phyloP scores from a whole-genome alignment of 495 filamentous ascomycete genomes.

The Stereocaulon alpinum region DNA sequence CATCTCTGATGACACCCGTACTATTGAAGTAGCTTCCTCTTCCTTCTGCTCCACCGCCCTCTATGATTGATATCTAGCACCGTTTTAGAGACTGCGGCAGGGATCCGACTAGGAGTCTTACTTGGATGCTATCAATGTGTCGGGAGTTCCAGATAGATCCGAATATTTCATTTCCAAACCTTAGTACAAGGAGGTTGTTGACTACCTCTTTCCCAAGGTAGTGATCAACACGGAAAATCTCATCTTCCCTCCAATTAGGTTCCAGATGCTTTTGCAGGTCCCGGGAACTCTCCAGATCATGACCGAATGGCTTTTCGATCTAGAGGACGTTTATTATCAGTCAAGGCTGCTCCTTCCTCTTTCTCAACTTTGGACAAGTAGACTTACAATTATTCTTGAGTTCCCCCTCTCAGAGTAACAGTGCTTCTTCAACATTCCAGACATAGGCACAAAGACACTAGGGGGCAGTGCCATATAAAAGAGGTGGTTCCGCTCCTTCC shows the following conservation, averaged over 20 bases:
- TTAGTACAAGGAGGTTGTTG: conserved; percentile 94
- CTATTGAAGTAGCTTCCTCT: conserved; percentile 98
- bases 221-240: conserved; percentile 98
- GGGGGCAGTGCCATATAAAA: conserved; percentile 24
- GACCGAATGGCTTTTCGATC: conserved; percentile 99
- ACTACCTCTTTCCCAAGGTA: conserved; percentile 99
- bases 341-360: background rate
- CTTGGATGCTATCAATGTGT: conserved; percentile 91
- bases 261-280: conserved; percentile 87
- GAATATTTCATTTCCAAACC: conserved; percentile 98
- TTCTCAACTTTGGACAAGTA: too few relatives aligned
- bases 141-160: conserved; percentile 96
- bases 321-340: conserved; percentile 28
- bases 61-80: conserved; percentile 84
- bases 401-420: conserved; percentile 19
- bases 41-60: conserved; percentile 95
- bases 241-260: conserved; percentile 96
- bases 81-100: background rate
- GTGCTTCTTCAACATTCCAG: conserved; percentile 16
- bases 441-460: conserved; percentile 17
- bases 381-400: conserved; percentile 25
- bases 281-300: conserved; percentile 85
- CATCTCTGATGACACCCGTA: conserved; percentile 96
- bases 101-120: conserved; percentile 13
- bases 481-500: conserved; percentile 19